phyloP scores from a whole-genome alignment of 2,329 filamentous ascomycete genomes.

The Pyrenochaeta sp. region DNA sequence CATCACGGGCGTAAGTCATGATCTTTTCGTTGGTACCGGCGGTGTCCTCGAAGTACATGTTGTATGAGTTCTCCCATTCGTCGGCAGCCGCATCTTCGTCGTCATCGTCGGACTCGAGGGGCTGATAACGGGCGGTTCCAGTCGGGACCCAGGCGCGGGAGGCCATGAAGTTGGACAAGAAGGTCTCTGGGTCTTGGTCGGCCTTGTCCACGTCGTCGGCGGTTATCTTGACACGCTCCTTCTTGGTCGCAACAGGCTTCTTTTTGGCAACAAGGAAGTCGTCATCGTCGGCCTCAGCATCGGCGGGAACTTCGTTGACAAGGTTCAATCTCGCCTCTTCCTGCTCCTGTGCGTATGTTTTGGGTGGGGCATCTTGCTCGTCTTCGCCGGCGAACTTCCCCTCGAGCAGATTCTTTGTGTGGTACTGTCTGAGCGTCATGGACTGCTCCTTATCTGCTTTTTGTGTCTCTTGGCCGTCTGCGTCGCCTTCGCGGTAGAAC shows the following conservation, averaged over 20 bases:
- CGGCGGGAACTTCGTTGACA: slow-evolving; percentile 79
- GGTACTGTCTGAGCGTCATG: slow-evolving; percentile 87
- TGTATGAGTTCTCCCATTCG: slow-evolving; percentile 90
- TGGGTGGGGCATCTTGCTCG: slow-evolving; percentile 61
- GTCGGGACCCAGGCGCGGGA: slow-evolving; percentile 85
- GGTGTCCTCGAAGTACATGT: slow-evolving; percentile 94
- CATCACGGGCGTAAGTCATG: slow-evolving; percentile 86
- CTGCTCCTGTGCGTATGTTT: slow-evolving; percentile 88
- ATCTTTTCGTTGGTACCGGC: slow-evolving; percentile 86
- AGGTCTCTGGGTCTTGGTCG: slow-evolving; percentile 88
- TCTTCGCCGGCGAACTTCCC: slow-evolving; percentile 69
- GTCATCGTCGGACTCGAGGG: slow-evolving; percentile 93
- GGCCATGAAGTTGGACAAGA: slow-evolving; percentile 94
- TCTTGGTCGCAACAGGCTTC: slow-evolving; percentile 46
- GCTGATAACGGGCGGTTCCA: slow-evolving; percentile 71
- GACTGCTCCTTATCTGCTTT: slow-evolving; percentile 76
- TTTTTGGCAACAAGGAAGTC: slow-evolving; percentile 79
- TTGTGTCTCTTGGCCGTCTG: slow-evolving; percentile 50
- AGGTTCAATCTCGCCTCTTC: slow-evolving; percentile 80
- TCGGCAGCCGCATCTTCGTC: slow-evolving; percentile 78
- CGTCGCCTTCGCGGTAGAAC: slow-evolving; percentile 76
- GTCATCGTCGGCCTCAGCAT: slow-evolving; percentile 66
- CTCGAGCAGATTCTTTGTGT: slow-evolving; percentile 84
- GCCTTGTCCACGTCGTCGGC: slow-evolving; percentile 71
- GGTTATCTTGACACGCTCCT: slow-evolving; percentile 49